Percentiles rank a stretch among this genome's conserved stretches.
Evolutionary conservation across 495 filamentous ascomycete species (phyloP).

Genomic region (Chaetomium cochliodes): DNA sequence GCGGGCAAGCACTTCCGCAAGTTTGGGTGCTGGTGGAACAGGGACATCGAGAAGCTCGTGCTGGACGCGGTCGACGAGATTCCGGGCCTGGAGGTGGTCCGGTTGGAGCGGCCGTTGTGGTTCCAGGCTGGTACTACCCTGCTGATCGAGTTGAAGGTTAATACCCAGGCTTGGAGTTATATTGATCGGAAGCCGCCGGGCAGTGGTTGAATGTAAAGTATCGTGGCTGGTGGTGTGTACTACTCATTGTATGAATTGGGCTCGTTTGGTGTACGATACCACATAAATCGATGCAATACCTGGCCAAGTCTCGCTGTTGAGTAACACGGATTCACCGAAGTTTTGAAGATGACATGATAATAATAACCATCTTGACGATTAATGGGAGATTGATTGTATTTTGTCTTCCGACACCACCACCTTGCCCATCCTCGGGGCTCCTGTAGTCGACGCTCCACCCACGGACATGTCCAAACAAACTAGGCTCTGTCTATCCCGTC

Average conservation of each 20-base stretch:
- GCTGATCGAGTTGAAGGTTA: slow-evolving; percentile 46
- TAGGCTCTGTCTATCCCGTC: slow-evolving; percentile 12
- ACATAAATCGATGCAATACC: no score
- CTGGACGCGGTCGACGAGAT: slow-evolving; percentile 48
- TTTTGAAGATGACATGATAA: neutral
- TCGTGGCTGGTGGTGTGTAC: no score
- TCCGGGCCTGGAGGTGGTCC: slow-evolving; percentile 76
- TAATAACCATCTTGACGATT: neutral
- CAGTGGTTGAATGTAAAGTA: neutral
- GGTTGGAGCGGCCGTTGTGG: slow-evolving; percentile 61
- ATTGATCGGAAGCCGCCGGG: neutral
- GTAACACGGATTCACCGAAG: neutral
- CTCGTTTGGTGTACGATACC: neutral
- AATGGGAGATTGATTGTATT: slow-evolving; percentile 20
- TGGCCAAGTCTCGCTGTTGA: neutral
- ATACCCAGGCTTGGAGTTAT: neutral
- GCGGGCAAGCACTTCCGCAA: slow-evolving; percentile 75
- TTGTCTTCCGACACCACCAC: neutral
- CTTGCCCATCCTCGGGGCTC: neutral
- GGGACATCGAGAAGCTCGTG: slow-evolving; percentile 81
- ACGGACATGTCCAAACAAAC: slow-evolving; percentile 11
- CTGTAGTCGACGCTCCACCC: neutral
- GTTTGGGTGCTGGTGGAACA: slow-evolving; percentile 97
- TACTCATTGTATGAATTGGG: neutral
- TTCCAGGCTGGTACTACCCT: slow-evolving; percentile 68